These are phyloP conservation scores for Amyloporia xantha DNA, from an alignment of 768 basidiomycete genomes.

Conservation along the genomic window DNA sequence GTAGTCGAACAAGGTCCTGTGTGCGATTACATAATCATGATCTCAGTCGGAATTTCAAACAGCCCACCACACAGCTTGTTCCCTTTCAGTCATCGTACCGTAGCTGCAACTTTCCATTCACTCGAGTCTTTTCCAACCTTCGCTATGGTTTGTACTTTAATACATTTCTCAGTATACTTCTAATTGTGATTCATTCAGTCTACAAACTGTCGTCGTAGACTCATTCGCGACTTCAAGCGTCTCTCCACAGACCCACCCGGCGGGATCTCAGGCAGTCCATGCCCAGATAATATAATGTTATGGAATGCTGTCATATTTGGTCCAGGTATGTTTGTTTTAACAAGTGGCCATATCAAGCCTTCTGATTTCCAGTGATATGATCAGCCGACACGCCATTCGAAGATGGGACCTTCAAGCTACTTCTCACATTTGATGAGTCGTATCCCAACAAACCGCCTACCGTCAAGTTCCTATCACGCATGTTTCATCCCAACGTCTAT, in stretches of 20 bases:
- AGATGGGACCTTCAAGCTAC: slow-evolving; percentile 96
- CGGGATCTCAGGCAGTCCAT: slow-evolving; percentile 95
- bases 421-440: slow-evolving; percentile 92
- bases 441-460: slow-evolving; percentile 99
- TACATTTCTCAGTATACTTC: not conserved
- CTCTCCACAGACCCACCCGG: slow-evolving; percentile 92
- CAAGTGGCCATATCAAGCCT: not conserved
- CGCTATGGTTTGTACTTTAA: not conserved
- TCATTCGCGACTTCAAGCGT: slow-evolving; percentile 97
- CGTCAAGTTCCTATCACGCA: slow-evolving; percentile 92
- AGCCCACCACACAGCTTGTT: too few relatives aligned
- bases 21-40: too few relatives aligned
- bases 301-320: slow-evolving; percentile 99
- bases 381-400: slow-evolving; percentile 99
- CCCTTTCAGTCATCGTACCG: too few relatives aligned
- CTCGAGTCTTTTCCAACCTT: too few relatives aligned
- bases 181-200: slow-evolving; percentile 43
- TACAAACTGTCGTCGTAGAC: slow-evolving; percentile 88
- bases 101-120: too few relatives aligned
- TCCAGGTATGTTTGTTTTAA: slow-evolving; percentile 66
- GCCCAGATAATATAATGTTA: slow-evolving; percentile 97
- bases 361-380: not conserved
- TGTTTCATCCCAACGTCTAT: slow-evolving; percentile 99
- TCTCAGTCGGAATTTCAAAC: too few relatives aligned
- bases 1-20: too few relatives aligned